These are phyloP conservation scores for Pseudomassariella vexata DNA, from an alignment of 2,329 filamentous ascomycete species.

Conservation along the genomic window DNA sequence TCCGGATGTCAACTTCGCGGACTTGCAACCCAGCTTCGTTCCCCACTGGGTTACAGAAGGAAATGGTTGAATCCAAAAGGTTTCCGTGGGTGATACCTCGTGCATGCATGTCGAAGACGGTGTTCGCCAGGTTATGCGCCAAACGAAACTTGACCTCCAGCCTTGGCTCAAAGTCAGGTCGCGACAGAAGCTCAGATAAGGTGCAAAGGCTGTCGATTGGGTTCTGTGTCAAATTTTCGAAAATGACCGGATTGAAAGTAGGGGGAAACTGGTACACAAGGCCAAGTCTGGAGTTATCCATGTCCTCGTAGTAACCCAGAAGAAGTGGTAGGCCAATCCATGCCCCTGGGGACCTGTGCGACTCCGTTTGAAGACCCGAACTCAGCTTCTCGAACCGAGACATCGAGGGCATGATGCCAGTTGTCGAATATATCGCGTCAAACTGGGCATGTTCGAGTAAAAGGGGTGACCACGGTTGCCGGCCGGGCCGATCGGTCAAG, in stretches of 20 bases:
- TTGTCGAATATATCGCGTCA: slow-evolving; percentile 55
- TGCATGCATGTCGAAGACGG: slow-evolving; percentile 67
- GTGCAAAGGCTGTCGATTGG: slow-evolving; percentile 47
- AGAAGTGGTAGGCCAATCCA: slow-evolving; percentile 58
- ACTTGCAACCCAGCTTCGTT: slow-evolving; percentile 33
- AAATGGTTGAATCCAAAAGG: slow-evolving; percentile 60
- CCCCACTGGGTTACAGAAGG: slow-evolving; percentile 51
- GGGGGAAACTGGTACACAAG: slow-evolving; percentile 70
- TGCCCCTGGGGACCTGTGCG: slow-evolving; percentile 44
- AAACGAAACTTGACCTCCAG: slow-evolving; percentile 73
- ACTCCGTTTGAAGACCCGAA: slow-evolving; percentile 48
- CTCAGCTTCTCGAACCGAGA: slow-evolving; percentile 59
- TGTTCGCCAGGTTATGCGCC: slow-evolving; percentile 66
- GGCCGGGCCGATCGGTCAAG: slow-evolving; percentile 33
- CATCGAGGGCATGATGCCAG: slow-evolving; percentile 60
- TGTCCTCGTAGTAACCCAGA: slow-evolving; percentile 70
- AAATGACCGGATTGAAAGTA: slow-evolving; percentile 53
- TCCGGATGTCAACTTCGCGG: slow-evolving; percentile 55
- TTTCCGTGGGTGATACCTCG: slow-evolving; percentile 66
- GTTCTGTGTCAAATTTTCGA: slow-evolving; percentile 44
- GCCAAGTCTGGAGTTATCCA: slow-evolving; percentile 63
- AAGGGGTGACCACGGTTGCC: slow-evolving; percentile 47
- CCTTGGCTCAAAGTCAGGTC: slow-evolving; percentile 53
- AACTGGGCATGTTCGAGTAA: slow-evolving; percentile 68
- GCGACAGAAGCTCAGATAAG: slow-evolving; percentile 46